Evolutionary conservation across 169 alveolate species (phyloP).

Genomic region (Babesia divergens): DNA sequence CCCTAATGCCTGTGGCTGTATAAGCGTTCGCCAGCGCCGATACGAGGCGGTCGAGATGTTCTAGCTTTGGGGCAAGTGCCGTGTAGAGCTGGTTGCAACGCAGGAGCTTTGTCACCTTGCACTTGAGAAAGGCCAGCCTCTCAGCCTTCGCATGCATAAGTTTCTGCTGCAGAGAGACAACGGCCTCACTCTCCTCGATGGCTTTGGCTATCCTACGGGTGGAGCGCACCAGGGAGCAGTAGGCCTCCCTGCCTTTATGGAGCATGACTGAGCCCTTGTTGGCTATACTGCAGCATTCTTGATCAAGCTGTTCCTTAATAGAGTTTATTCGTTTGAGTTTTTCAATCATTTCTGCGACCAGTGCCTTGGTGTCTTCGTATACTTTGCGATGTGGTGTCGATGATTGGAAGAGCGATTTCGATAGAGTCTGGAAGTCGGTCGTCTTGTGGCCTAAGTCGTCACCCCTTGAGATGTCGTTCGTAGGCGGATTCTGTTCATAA

Average conservation of each 20-base stretch:
- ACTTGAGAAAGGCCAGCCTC: not conserved
- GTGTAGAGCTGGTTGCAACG: not conserved
- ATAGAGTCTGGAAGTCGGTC: not conserved
- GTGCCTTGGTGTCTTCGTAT: conserved; percentile 22
- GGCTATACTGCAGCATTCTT: not conserved
- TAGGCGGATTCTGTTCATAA: not conserved
- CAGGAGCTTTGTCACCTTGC: not conserved
- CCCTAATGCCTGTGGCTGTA: conserved; percentile 29
- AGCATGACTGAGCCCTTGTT: not conserved
- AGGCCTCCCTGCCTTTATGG: not conserved
- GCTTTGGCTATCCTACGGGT: not conserved
- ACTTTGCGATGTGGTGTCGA: not conserved
- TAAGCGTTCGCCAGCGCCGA: not conserved
- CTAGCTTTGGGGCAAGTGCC: not conserved
- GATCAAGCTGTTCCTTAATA: conserved; percentile 3
- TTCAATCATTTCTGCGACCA: conserved; percentile 1
- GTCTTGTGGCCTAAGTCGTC: not conserved
- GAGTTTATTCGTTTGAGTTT: conserved; percentile 19
- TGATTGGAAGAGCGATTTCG: not conserved
- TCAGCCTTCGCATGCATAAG: conserved; percentile 4
- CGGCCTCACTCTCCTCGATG: not conserved
- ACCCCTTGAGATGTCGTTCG: not conserved
- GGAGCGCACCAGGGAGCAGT: not conserved
- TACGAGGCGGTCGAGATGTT: not conserved
- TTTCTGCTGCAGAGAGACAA: conserved; percentile 8